Evolutionary conservation across 495 filamentous ascomycete genomes (phyloP).

Genomic region (Geopyxis carbonaria): DNA sequence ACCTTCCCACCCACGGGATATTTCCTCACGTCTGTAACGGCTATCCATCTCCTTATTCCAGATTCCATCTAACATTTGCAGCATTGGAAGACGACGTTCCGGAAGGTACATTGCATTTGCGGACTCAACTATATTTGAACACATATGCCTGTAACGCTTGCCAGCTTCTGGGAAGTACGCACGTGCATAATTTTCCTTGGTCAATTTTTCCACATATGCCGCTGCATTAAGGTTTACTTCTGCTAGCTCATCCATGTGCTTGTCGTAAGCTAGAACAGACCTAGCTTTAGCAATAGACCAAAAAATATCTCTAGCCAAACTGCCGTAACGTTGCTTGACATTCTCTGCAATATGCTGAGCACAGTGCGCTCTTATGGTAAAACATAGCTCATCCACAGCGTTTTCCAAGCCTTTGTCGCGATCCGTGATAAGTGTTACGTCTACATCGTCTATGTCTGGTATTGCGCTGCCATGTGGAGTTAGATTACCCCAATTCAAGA

Average conservation of each 20-base stretch:
- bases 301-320: not conserved
- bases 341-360: constrained; percentile 4
- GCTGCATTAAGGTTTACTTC: not conserved
- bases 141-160: constrained; percentile 7
- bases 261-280: not conserved
- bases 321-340: not conserved
- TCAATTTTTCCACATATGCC: not conserved
- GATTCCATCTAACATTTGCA: constrained; percentile 7
- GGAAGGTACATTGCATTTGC: constrained; percentile 5
- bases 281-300: constrained; percentile 7
- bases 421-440: constrained; percentile 6
- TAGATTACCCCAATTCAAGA: not conserved
- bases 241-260: not conserved
- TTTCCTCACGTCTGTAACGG: not conserved
- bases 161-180: constrained; percentile 4
- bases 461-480: constrained; percentile 4
- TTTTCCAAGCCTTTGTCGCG: constrained; percentile 2
- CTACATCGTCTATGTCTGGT: not conserved
- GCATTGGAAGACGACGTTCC: constrained; percentile 6
- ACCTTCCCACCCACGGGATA: not conserved
- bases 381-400: not conserved
- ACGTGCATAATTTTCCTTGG: not conserved
- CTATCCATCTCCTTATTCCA: constrained; percentile 9
- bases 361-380: not conserved
- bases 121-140: constrained; percentile 10